Conservation (phyloP, 176 grass and related monocot genomes). For the Tillandsia fasciculata region DNA sequence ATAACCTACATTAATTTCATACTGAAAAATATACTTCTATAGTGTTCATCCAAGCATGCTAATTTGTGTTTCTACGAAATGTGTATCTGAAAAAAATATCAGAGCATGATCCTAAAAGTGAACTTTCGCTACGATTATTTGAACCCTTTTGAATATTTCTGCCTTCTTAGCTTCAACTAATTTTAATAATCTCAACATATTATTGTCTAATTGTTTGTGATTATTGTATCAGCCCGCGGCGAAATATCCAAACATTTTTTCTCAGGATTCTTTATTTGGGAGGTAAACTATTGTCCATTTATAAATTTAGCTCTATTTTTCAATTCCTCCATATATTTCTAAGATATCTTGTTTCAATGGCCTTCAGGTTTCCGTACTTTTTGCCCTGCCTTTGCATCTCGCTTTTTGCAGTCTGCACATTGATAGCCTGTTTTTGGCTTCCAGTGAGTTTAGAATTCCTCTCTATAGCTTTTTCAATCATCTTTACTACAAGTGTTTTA, state of each 20-base stretch:
- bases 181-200: not conserved
- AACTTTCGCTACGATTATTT: no score
- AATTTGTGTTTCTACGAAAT: not conserved
- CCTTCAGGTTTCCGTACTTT: constrained; percentile 65
- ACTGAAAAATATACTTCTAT: not conserved
- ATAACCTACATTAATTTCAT: not conserved
- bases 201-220: constrained; percentile 6
- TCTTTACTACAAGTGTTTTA: no score
- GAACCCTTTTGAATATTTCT: not conserved
- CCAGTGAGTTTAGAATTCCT: constrained; percentile 31
- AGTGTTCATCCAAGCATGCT: not conserved
- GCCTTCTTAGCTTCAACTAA: not conserved
- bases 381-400: constrained; percentile 51
- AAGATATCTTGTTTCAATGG: constrained; percentile 17
- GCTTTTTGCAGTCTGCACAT: constrained; percentile 26
- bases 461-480: not conserved
- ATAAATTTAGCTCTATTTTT: constrained; percentile 5
- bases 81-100: no score
- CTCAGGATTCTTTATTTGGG: constrained; percentile 51
- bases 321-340: constrained; percentile 3
- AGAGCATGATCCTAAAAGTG: no score
- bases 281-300: constrained; percentile 25
- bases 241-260: constrained; percentile 53
- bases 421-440: constrained; percentile 50
- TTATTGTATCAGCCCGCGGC: constrained; percentile 46